Percentiles rank a stretch among this genome's conserved stretches.
phyloP scores from a whole-genome alignment of 78 protist genomes.

The Tieghemostelium lacteum region DNA sequence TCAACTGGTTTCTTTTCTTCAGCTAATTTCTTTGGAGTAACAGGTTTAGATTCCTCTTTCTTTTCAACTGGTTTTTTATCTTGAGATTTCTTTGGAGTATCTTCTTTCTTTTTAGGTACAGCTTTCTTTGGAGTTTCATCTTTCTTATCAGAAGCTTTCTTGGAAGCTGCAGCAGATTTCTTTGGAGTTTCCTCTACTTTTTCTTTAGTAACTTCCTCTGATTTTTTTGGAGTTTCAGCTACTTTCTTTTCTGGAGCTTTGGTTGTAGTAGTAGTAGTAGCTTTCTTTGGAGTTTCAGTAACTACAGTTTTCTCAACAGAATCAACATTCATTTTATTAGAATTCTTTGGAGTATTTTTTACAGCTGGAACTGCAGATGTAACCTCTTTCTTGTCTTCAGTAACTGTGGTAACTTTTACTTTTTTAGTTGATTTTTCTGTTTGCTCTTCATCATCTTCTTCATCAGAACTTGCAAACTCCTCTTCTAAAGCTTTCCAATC shows the following conservation, averaged over 20 bases:
- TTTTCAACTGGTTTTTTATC: slow-evolving; percentile 3
- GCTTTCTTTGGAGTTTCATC: not conserved
- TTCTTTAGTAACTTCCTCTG: too few species aligned
- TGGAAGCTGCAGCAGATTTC: too few species aligned
- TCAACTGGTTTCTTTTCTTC: not conserved
- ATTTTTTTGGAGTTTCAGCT: too few species aligned
- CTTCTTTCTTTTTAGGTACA: too few species aligned
- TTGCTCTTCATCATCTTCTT: not conserved
- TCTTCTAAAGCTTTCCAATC: not conserved
- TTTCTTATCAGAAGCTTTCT: not conserved
- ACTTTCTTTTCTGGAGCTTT: slow-evolving; percentile 3
- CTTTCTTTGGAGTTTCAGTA: not conserved
- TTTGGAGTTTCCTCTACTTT: too few species aligned
- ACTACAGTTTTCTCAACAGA: not conserved
- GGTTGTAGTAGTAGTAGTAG: not conserved
- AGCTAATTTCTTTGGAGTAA: not conserved
- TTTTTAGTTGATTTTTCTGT: not conserved
- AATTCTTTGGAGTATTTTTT: not conserved
- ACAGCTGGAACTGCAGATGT: not conserved
- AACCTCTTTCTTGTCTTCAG: too few species aligned
- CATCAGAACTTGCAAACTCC: not conserved
- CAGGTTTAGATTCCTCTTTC: not conserved
- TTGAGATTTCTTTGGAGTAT: not conserved
- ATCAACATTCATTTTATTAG: not conserved
- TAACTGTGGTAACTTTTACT: not conserved